Percentiles rank a stretch among this genome's conserved stretches.
Conservation (phyloP, 108 stramenopile species). For the Discostella pseudostelligera region DNA sequence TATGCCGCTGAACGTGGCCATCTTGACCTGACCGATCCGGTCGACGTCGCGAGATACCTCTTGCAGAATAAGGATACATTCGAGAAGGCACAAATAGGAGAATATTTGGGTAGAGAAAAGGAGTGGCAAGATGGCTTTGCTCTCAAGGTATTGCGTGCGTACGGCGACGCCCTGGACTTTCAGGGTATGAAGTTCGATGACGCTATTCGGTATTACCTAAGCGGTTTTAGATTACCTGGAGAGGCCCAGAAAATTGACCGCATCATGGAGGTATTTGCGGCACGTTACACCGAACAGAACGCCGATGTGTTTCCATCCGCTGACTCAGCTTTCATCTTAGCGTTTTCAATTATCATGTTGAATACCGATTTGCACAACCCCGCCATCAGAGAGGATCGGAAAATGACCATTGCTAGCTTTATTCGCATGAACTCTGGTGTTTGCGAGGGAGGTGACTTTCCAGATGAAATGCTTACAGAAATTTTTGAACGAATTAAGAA, state of each 20-base stretch:
- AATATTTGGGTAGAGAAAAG: conserved; percentile 92
- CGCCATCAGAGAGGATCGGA: conserved; percentile 88
- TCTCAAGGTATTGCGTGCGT: conserved; percentile 87
- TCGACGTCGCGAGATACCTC: conserved; percentile 86
- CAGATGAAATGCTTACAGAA: conserved; percentile 77
- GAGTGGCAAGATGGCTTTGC: conserved; percentile 91
- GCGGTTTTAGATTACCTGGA: conserved; percentile 96
- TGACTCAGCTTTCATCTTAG: conserved; percentile 96
- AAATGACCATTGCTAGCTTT: conserved; percentile 96
- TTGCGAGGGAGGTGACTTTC: conserved; percentile 93
- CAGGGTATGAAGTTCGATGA: conserved; percentile 88
- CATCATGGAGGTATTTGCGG: conserved; percentile 99
- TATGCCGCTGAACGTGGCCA: conserved; percentile 87
- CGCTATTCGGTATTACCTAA: conserved; percentile 93
- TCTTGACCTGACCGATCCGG: conserved; percentile 74
- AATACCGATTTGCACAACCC: conserved; percentile 99
- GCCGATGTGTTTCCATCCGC: conserved; percentile 86
- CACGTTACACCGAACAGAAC: conserved; percentile 89
- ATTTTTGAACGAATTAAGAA: conserved; percentile 95
- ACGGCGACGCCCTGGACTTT: conserved; percentile 91
- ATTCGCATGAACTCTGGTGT: conserved; percentile 96
- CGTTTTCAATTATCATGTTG: conserved; percentile 99
- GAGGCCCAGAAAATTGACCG: conserved; percentile 99
- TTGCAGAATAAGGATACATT: conserved; percentile 84
- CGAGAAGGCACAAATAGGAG: conserved; percentile 97